phyloP scores from a whole-genome alignment of 192 early-diverging fungal species.

The Coemansia sp. region DNA sequence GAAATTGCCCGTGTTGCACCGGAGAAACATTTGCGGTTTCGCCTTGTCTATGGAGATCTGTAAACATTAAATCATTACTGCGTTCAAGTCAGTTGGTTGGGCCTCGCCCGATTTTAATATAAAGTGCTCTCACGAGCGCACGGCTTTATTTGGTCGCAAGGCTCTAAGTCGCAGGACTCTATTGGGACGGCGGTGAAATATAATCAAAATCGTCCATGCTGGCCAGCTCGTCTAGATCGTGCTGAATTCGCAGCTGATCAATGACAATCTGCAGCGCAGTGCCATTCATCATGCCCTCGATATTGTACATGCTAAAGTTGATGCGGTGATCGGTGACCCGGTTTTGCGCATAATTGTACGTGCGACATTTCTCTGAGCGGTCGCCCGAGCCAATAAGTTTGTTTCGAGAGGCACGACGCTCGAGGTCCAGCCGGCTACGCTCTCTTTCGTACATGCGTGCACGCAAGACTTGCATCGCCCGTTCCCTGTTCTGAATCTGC shows the following conservation, averaged over 20 bases:
- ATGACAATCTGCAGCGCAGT: conserved; percentile 39
- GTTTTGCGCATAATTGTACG: conserved; percentile 80
- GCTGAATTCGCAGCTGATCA: conserved; percentile 55
- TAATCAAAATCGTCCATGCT: conserved; percentile 13
- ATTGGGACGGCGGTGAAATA: neutral
- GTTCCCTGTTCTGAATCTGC: conserved; percentile 88
- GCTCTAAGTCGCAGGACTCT: neutral
- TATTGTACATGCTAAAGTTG: conserved; percentile 68
- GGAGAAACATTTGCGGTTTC: neutral
- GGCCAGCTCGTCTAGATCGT: conserved; percentile 54
- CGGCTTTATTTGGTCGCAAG: too few relatives aligned
- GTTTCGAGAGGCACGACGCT: conserved; percentile 62
- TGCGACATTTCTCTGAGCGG: conserved; percentile 80
- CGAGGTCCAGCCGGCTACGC: conserved; percentile 57
- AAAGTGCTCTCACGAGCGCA: too few relatives aligned
- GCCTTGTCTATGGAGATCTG: neutral
- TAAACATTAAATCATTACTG: too few relatives aligned
- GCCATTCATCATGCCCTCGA: conserved; percentile 67
- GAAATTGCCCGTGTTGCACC: neutral
- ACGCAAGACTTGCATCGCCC: conserved; percentile 80
- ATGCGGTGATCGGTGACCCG: conserved; percentile 82
- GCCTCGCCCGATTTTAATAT: neutral
- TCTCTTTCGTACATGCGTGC: conserved; percentile 77
- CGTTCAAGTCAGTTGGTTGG: too few relatives aligned
- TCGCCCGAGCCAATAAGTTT: conserved; percentile 69